Percentiles rank a stretch among this genome's conserved stretches.
These are phyloP conservation scores for Russula vinacea DNA, from an alignment of 768 basidiomycete species.

Conservation along the genomic window DNA sequence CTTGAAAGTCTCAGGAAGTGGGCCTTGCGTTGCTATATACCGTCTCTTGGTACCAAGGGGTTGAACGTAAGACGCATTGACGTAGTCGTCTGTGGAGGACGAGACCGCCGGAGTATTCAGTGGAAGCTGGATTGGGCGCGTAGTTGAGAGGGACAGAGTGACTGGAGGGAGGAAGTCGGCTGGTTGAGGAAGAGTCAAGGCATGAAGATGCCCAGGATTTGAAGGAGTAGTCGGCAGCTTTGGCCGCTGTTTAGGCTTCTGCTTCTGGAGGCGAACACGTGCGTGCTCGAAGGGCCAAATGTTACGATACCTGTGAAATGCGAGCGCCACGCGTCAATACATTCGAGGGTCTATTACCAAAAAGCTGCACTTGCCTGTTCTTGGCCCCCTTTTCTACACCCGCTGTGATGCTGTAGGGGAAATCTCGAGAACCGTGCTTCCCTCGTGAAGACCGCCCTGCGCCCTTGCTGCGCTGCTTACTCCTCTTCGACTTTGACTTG, in stretches of 20 bases:
- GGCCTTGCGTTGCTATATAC: conserved; percentile 97
- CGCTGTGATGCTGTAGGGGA: conserved; percentile 92
- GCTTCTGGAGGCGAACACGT: conserved; percentile 62
- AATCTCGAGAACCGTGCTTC: conserved; percentile 36
- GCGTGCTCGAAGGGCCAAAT: conserved; percentile 98
- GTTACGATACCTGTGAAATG: conserved; percentile 70
- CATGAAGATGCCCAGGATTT: conserved; percentile 19
- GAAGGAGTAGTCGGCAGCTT: conserved; percentile 8
- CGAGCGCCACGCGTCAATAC: conserved; percentile 9
- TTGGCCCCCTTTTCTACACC: conserved; percentile 93
- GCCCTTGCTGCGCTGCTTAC: conserved; percentile 31
- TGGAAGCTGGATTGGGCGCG: conserved; percentile 21
- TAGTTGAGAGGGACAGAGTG: conserved; percentile 7
- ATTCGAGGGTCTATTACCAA: not conserved
- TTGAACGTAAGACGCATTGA: conserved; percentile 93
- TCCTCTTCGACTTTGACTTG: conserved; percentile 29
- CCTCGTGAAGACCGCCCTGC: conserved; percentile 24
- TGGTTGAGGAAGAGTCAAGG: conserved; percentile 21
- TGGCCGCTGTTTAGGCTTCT: conserved; percentile 18
- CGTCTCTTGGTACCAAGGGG: conserved; percentile 75
- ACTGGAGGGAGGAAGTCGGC: conserved; percentile 27
- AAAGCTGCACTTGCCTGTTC: conserved; percentile 61
- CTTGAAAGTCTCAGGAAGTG: conserved; percentile 78
- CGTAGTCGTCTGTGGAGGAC: conserved; percentile 74
- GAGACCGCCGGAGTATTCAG: conserved; percentile 19